Evolutionary conservation across 2,329 filamentous ascomycete species (phyloP).

Genomic region (Colletotrichum noveboracense): DNA sequence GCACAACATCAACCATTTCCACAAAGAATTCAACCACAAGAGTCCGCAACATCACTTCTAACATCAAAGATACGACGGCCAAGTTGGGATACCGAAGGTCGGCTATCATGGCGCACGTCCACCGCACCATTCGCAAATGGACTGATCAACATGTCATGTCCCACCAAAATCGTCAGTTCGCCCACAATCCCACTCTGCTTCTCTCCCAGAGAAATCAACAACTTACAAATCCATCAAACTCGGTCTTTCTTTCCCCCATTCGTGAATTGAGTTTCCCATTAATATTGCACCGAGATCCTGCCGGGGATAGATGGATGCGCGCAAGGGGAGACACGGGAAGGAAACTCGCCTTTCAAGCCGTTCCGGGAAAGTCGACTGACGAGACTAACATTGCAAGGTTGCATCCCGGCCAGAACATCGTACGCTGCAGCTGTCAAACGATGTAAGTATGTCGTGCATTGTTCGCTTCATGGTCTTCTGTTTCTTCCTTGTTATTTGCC

Average conservation of each 20-base stretch:
- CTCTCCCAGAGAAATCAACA: neutral
- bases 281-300: neutral
- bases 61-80: neutral
- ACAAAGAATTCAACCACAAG: neutral
- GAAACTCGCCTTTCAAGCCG: neutral
- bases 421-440: neutral
- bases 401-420: neutral
- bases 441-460: neutral
- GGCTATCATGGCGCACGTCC: neutral
- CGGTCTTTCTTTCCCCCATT: neutral
- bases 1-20: neutral
- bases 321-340: neutral
- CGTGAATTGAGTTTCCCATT: neutral
- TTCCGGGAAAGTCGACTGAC: neutral
- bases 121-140: neutral
- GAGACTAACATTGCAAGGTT: neutral
- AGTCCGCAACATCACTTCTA: neutral
- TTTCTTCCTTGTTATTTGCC: neutral
- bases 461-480: neutral
- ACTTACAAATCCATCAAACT: neutral
- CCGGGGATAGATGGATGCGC: neutral
- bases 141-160: neutral
- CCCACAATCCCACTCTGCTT: neutral
- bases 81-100: neutral
- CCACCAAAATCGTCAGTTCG: slow-evolving; percentile 1